Evolutionary conservation across 495 filamentous ascomycete species (phyloP).

Genomic region (Xylaria curta): DNA sequence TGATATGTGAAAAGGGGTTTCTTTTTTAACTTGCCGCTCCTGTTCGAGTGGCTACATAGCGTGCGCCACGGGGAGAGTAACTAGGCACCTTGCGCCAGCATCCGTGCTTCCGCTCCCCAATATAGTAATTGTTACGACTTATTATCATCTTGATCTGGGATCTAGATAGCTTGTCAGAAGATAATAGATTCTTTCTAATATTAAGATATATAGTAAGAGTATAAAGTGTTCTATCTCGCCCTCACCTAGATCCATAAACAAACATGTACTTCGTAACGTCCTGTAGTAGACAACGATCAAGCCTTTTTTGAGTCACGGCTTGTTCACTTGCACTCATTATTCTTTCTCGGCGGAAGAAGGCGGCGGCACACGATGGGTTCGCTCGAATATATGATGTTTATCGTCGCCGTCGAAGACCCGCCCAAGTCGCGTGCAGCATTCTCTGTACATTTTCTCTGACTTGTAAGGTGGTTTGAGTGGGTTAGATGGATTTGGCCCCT

Average conservation of each 20-base stretch:
- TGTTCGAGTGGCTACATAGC: too few relatives aligned
- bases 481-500: slow-evolving; percentile 80
- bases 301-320: background rate
- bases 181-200: background rate
- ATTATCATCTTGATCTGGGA: background rate
- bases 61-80: too few relatives aligned
- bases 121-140: too few relatives aligned
- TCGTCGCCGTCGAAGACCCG: slow-evolving; percentile 42
- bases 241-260: background rate
- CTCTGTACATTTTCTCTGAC: slow-evolving; percentile 47
- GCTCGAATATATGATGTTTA: slow-evolving; percentile 16
- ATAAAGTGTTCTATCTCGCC: background rate
- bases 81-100: too few relatives aligned
- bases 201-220: background rate
- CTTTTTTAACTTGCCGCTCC: too few relatives aligned
- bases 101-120: too few relatives aligned
- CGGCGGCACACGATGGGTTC: slow-evolving; percentile 14
- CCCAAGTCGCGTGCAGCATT: slow-evolving; percentile 45
- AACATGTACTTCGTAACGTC: background rate
- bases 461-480: slow-evolving; percentile 63
- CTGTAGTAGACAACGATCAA: background rate
- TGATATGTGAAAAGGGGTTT: too few relatives aligned
- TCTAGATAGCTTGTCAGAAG: background rate
- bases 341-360: background rate
- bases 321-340: background rate